phyloP scores from a whole-genome alignment of 129 eudicot genomes.

The Helichrysum umbraculigerum region DNA sequence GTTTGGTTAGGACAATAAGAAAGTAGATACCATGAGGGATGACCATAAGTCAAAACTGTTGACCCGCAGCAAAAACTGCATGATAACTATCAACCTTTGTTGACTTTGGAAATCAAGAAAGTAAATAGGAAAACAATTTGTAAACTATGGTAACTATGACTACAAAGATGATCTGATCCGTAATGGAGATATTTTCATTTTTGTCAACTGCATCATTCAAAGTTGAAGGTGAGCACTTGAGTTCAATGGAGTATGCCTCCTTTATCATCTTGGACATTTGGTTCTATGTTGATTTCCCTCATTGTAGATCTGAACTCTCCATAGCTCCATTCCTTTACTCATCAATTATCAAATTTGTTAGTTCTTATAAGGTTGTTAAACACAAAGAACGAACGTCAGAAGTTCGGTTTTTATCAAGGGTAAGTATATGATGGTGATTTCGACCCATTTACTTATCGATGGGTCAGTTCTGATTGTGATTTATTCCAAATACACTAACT shows the following conservation, averaged over 20 bases:
- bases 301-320: constrained; percentile 61
- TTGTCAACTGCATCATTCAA: constrained; percentile 41
- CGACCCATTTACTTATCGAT: neutral
- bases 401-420: neutral
- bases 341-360: constrained; percentile 20
- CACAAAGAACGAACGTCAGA: neutral
- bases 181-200: constrained; percentile 43
- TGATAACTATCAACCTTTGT: neutral
- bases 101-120: constrained; percentile 31
- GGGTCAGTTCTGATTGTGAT: neutral
- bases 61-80: neutral
- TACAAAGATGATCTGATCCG: constrained; percentile 57
- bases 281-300: constrained; percentile 61
- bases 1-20: constrained; percentile 19
- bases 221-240: constrained; percentile 57
- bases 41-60: constrained; percentile 4
- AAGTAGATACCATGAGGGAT: too few species aligned
- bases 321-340: constrained; percentile 65
- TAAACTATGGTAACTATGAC: constrained; percentile 45
- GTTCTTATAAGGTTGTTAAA: neutral
- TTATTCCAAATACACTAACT: too few species aligned
- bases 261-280: constrained; percentile 46
- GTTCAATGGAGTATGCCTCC: constrained; percentile 66
- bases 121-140: constrained; percentile 42
- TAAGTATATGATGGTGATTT: neutral